A percentile compares a stretch with the other conserved stretches of the same genome.
Evolutionary conservation across 805 yeast genomes (phyloP).

Genomic region (Nadsonia fulvescens): DNA sequence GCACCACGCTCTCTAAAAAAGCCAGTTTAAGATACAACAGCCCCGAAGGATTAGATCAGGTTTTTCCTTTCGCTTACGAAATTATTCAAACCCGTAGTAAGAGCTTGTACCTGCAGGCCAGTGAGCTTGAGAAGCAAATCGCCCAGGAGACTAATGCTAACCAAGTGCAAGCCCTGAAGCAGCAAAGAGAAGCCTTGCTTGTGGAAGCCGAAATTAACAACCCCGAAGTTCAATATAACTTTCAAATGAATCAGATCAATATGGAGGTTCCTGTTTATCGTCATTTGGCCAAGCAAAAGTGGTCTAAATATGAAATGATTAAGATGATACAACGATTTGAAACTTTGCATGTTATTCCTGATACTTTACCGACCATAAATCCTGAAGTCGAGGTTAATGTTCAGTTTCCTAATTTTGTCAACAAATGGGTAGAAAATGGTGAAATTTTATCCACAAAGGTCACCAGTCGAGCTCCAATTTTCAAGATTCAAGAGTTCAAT

Average conservation of each 20-base stretch:
- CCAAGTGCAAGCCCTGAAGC: conserved; percentile 11
- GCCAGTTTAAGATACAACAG: conserved; percentile 31
- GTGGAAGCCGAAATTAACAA: conserved; percentile 53
- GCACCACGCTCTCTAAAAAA: too few relatives aligned
- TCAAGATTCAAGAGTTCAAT: conserved; percentile 60
- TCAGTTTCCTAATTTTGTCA: conserved; percentile 44
- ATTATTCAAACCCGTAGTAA: conserved; percentile 34
- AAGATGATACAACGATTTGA: conserved; percentile 84
- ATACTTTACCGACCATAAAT: conserved; percentile 74
- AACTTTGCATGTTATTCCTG: conserved; percentile 72
- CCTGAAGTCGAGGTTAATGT: conserved; percentile 64
- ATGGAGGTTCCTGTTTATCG: conserved; percentile 67
- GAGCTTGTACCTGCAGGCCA: conserved; percentile 24
- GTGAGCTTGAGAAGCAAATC: conserved; percentile 17
- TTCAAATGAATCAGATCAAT: conserved; percentile 35
- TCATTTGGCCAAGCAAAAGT: conserved; percentile 42
- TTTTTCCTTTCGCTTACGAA: conserved; percentile 52
- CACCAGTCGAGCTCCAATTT: conserved; percentile 58
- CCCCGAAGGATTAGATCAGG: conserved; percentile 52
- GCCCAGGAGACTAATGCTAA: conserved; percentile 12
- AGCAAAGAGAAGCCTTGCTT: conserved; percentile 18
- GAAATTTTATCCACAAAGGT: conserved; percentile 50
- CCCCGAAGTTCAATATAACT: conserved; percentile 72
- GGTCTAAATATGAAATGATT: conserved; percentile 60
- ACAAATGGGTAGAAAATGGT: conserved; percentile 68